Evolutionary conservation across 192 early-diverging fungal genomes (phyloP), one percentile per base, ranked within the genome.

Genomic region (Backusella westeae): DNA sequence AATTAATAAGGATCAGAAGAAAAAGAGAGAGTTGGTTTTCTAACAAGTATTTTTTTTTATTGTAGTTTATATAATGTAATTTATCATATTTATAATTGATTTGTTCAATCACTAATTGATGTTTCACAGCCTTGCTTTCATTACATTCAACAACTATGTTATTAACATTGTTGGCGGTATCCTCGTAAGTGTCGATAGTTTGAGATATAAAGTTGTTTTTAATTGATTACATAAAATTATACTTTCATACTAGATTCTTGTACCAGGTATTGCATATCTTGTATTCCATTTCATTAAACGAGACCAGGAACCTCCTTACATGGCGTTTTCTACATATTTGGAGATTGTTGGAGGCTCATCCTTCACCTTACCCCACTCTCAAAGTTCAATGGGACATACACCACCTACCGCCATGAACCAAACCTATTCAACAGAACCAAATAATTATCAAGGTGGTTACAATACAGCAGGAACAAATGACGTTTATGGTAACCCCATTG

Each of bases 61-160:
- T 38, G 34, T 39, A 69, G 68, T 69, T 23, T 69, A 69, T 23
- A 38, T 69, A 41, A 69, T 69, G 68, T 69, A 69, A 69, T 35
- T 38, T 69, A 69, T 38, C 9, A 9, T 35, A 12, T 39, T 23
- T 39, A 36, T 21, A 39, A 41, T 38, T 69, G 19, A 26, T 69
- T 69, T 69, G n/a, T 38, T 36, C n/a, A 68, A 68, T 21, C 35
- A 35, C n/a, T 68, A 23, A 41, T 39, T 39, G 34, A 41, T 35
- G 34, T 21, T 69, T 23, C 38, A 36, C 38, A 69, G 68, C 35
- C 68, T 69, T 69, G 68, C 35, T 41, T 69, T 69, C 34, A 41
- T 69, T 69, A 69, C 68, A 69, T 69, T 69, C 19, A 38, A 38
- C 38, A 6, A 38, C 21, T 38, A 69, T 26, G 68, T 69, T 38